These are phyloP conservation scores for Crithidia sp. DNA, from an alignment of 208 protist species.

Conservation along the genomic window DNA sequence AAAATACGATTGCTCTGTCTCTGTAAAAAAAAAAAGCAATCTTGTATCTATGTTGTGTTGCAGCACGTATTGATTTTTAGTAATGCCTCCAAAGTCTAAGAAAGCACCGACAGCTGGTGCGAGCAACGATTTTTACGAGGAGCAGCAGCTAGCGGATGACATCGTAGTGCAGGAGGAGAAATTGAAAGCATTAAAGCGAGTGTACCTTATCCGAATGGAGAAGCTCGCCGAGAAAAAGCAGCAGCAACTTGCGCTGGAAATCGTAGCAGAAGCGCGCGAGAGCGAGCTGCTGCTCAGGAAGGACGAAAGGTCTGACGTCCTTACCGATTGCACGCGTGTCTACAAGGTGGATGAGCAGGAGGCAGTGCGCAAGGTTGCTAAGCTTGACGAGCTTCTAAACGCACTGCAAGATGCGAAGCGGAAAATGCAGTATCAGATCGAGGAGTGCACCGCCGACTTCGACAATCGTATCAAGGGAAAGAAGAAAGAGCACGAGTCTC, in stretches of 20 bases:
- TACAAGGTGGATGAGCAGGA: slow-evolving; percentile 83
- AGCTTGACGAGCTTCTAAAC: slow-evolving; percentile 60
- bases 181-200: slow-evolving; percentile 64
- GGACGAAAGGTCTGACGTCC: slow-evolving; percentile 75
- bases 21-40: no score
- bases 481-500: slow-evolving; percentile 59
- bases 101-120: slow-evolving; percentile 29
- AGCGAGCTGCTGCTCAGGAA: slow-evolving; percentile 36
- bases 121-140: slow-evolving; percentile 58
- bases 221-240: slow-evolving; percentile 40
- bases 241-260: slow-evolving; percentile 46
- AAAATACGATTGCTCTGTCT: no score
- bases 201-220: slow-evolving; percentile 63
- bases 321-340: slow-evolving; percentile 86
- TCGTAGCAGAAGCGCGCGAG: slow-evolving; percentile 32
- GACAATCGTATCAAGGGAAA: slow-evolving; percentile 70
- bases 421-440: slow-evolving; percentile 54
- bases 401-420: slow-evolving; percentile 67
- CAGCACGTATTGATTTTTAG: background rate
- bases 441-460: slow-evolving; percentile 53
- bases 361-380: slow-evolving; percentile 56
- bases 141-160: slow-evolving; percentile 71
- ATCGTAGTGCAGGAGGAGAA: slow-evolving; percentile 52
- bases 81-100: slow-evolving; percentile 29
- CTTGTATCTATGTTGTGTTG: background rate